Percentiles rank a stretch among this genome's conserved stretches.
Conservation (phyloP, 805 yeast genomes). For the Yarrowia osloensis region DNA sequence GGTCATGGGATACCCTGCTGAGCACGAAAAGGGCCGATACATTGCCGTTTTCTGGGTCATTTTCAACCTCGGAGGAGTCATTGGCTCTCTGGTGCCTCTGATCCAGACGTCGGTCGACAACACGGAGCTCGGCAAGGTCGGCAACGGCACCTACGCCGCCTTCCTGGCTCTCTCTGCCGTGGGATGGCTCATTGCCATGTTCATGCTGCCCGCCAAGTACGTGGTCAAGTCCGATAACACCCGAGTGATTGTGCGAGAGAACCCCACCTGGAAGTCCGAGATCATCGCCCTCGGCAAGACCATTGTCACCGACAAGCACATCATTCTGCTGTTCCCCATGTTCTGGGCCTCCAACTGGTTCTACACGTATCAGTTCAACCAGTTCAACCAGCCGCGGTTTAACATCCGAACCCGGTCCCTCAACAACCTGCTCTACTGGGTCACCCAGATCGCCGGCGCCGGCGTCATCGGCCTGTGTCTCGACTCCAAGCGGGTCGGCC, state of each 20-base stretch:
- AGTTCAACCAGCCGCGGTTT: slow-evolving; percentile 57
- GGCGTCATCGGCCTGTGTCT: slow-evolving; percentile 48
- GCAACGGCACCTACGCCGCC: slow-evolving; percentile 56
- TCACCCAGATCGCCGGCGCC: slow-evolving; percentile 61
- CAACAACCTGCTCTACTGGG: slow-evolving; percentile 63
- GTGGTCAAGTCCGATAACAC: slow-evolving; percentile 56
- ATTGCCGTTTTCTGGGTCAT: slow-evolving; percentile 61
- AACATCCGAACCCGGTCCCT: slow-evolving; percentile 62
- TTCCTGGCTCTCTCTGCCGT: slow-evolving; percentile 54
- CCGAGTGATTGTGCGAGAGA: slow-evolving; percentile 49
- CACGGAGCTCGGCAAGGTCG: slow-evolving; percentile 42
- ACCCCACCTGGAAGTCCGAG: slow-evolving; percentile 53
- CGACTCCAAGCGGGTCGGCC: slow-evolving; percentile 48
- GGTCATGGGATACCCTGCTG: slow-evolving; percentile 60
- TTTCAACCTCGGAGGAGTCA: slow-evolving; percentile 62
- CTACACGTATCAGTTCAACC: slow-evolving; percentile 65
- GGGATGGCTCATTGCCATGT: slow-evolving; percentile 51
- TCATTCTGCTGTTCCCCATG: slow-evolving; percentile 58
- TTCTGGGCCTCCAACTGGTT: slow-evolving; percentile 67
- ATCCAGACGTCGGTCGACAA: slow-evolving; percentile 49
- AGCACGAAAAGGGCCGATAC: slow-evolving; percentile 54
- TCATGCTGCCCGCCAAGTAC: slow-evolving; percentile 52
- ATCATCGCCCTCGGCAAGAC: slow-evolving; percentile 46
- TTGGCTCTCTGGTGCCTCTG: slow-evolving; percentile 61
- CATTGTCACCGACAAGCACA: slow-evolving; percentile 48